Evolutionary conservation across 257 asterid genomes (phyloP).

Genomic region (Nicotiana benthamiana): DNA sequence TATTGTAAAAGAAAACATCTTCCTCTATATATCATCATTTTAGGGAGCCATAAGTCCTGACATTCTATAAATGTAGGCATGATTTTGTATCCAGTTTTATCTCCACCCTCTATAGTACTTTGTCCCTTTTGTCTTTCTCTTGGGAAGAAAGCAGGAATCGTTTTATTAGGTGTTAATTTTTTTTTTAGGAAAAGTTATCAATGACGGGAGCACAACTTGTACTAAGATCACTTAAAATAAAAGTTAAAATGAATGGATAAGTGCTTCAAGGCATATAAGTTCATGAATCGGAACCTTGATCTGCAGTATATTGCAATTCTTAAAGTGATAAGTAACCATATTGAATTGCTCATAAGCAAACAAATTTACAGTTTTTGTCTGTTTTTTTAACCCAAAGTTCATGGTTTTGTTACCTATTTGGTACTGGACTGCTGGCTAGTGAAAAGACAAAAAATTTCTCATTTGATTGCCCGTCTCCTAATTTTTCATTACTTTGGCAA

Average conservation of each 20-base stretch:
- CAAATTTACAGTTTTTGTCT: too few species aligned
- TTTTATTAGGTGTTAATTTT: too few species aligned
- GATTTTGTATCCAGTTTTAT: too few species aligned
- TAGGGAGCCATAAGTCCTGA: neutral
- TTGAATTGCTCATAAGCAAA: neutral
- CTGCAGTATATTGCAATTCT: neutral
- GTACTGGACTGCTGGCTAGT: neutral
- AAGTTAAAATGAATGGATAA: neutral
- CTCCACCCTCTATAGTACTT: neutral
- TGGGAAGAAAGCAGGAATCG: neutral
- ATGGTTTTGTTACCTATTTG: neutral
- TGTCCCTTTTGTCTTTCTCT: neutral
- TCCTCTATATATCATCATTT: neutral
- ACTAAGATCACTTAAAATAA: neutral
- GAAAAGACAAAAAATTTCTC: neutral
- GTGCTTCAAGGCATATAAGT: neutral
- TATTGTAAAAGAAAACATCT: neutral
- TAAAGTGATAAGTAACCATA: neutral
- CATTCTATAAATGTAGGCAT: too few species aligned
- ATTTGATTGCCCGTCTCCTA: neutral
- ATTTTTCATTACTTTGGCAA: neutral
- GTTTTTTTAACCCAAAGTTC: neutral
- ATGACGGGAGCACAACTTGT: neutral
- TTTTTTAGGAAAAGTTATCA: too few species aligned
- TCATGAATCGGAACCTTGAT: neutral